Base-by-base conservation (phyloP, 176 grass and related monocot genomes). In the Oropetium thomaeum region DNA sequence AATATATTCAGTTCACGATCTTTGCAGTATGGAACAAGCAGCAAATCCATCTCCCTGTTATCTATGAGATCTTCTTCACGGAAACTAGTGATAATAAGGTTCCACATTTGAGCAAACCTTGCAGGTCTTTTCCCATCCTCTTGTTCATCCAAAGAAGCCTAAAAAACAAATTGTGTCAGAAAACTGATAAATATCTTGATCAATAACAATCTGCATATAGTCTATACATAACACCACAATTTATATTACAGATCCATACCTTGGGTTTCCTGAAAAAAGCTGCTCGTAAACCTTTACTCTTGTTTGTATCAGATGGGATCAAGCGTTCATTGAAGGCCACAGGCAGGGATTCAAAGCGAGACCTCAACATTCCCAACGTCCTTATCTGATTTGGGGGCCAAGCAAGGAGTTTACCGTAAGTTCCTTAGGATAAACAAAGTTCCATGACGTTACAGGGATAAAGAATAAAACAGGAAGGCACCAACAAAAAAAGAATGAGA, bases 51-150 rank as follows among this genome's bases (percentile, higher is more conserved):
- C 80, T 99, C 96, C 79, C 96, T 88, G 69, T 99, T 85, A 77
- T 86, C 90, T 89, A 99, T 94, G 41, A 99, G 87, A 83, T 99
- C 96, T 89, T 99, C 96, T 31, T 92, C 71, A 48, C 91, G 86
- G 47, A 95, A 99, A 75, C 96, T 99, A 71, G 81, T 90, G 64
- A 99, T 83, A 33, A 99, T 99, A 71, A 88, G 23, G 9, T 99
- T 99, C 96, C 96, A 99, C 73, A 99, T 99, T 75, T 99, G 91
- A 81, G 96, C 89, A 92, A 99, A 99, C 65, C 87, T 92, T 84
- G 96, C 91, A 51, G 86, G 74, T 64, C 74, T 75, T 86, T 99
- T 99, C 63, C 94, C 89, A 49, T 10, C 60, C 59, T 89, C 82
- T 67, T 71, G 35, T 26, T 81, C 86, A 69, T 88, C 75, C 29